phyloP scores from a whole-genome alignment of 1,284 basidiomycete species.

The Pascua guehoae region DNA sequence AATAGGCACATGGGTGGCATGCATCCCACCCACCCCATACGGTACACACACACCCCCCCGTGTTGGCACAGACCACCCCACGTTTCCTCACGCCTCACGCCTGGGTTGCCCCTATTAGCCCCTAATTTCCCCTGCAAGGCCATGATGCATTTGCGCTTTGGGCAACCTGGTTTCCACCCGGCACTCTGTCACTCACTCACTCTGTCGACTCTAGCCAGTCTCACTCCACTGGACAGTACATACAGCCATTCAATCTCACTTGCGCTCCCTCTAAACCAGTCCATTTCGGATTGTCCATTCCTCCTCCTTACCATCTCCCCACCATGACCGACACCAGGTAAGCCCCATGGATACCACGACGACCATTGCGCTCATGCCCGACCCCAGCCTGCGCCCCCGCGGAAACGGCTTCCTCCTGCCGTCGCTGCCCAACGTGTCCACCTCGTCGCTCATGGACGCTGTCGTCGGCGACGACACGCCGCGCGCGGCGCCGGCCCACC shows the following conservation, averaged over 20 bases:
- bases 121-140: no score
- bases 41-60: no score
- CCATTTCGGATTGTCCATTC: background rate
- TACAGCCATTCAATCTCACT: no score
- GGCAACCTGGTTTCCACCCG: no score
- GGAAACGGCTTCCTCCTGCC: constrained; percentile 13
- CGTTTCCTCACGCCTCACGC: no score
- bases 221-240: no score
- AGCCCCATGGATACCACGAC: background rate
- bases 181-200: background rate
- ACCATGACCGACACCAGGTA: constrained; percentile 1
- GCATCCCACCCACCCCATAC: no score
- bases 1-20: no score
- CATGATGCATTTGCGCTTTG: no score
- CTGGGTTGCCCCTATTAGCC: no score
- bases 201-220: background rate
- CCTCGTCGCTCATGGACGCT: constrained; percentile 38
- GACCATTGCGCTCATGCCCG: background rate
- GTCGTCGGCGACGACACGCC: constrained; percentile 27
- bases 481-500: constrained; percentile 3
- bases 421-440: constrained; percentile 22
- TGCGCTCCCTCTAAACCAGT: no score
- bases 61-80: no score
- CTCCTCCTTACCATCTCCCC: background rate
- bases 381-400: background rate